These are phyloP conservation scores for Nigrospora sphaerica DNA, from an alignment of 2,329 filamentous ascomycete species.

Conservation along the genomic window DNA sequence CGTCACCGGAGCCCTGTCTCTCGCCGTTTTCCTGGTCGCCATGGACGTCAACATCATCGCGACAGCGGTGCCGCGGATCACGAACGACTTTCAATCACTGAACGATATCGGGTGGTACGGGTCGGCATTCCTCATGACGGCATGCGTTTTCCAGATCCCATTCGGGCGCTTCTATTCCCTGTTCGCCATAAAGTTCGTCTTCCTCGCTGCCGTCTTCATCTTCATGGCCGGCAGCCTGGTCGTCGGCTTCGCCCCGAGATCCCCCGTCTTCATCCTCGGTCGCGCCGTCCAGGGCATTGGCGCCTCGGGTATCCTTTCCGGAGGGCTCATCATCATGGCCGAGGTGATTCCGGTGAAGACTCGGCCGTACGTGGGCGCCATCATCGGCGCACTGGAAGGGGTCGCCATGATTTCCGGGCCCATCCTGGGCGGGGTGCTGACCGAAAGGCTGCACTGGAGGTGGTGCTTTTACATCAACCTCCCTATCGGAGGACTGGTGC, in stretches of 20 bases:
- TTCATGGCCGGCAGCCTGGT: conserved; percentile 27
- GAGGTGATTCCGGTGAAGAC: conserved; percentile 19
- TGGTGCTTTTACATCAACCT: conserved; percentile 17
- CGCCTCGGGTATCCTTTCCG: conserved; percentile 24
- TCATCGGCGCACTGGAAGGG: conserved; percentile 21
- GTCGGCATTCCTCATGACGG: conserved; percentile 21
- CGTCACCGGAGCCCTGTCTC: conserved; percentile 1
- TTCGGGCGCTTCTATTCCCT: conserved; percentile 29
- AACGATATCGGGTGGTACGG: conserved; percentile 26
- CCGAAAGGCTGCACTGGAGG: conserved; percentile 9
- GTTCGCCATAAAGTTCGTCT: conserved; percentile 3
- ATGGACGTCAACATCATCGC: conserved; percentile 9
- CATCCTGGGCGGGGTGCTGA: conserved; percentile 24
- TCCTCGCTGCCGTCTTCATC: conserved; percentile 11
- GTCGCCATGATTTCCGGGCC: conserved; percentile 22
- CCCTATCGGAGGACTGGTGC: conserved; percentile 20
- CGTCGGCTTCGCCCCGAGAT: conserved; percentile 25
- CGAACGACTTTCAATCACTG: background rate
- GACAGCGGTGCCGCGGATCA: conserved; percentile 12
- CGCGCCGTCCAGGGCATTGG: conserved; percentile 28
- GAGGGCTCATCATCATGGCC: conserved; percentile 18
- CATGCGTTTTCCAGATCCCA: conserved; percentile 23
- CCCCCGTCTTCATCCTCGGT: conserved; percentile 26
- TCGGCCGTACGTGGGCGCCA: conserved; percentile 18
- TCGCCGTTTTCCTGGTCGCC: conserved; percentile 4